Base-by-base conservation (phyloP, 1,139 yeast species). In the Geotrichum klebahnii region DNA sequence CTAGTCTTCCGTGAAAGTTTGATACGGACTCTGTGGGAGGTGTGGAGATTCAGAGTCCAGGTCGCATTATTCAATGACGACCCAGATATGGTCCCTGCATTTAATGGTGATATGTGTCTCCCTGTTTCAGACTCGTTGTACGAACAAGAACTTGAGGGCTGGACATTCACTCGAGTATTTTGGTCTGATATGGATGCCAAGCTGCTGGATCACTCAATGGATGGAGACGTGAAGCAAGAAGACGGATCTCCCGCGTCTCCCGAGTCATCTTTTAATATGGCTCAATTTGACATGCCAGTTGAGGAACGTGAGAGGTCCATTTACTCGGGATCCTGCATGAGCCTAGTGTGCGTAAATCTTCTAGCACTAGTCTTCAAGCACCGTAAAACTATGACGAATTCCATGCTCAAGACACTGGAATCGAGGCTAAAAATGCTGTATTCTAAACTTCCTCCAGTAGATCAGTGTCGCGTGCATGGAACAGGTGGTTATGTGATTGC, bases 1-100 rank as follows among this genome's bases (percentile, higher is more conserved):
- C 41, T 51, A 24, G 24, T 56, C 34, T 50, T 49, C 45, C 51
- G 60, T 2, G 61, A 58, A 35, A 46, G 53, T 16, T 43, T 53
- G 17, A 51, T 57, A 20, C 53, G 61, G 16, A 57, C 59, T 3
- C 31, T 57, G 9, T 58, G 61, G 61, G 57, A 51, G 26, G 32
- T 44, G 10, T 58, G 61, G 61, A 47, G 43, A 29, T 48, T 49
- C 29, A 42, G 54, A 6, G 55, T 54, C 26, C 52, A 51, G 42
- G 48, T 51, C 3, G 53, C 53, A 22, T 39, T 52, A 14, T 35
- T 48, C 23, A 24, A n/a, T 19, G 36, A 46, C 10, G 45, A 36
- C 14, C 51, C 51, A 3, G 20, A 6, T 17, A 10, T 23, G 32
- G 16, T 44, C n/a, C 60, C 60, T 0, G 50, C 50, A 12, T 58